These are phyloP conservation scores for Golubevia pallescens DNA, from an alignment of 1,284 basidiomycete species.

Conservation along the genomic window DNA sequence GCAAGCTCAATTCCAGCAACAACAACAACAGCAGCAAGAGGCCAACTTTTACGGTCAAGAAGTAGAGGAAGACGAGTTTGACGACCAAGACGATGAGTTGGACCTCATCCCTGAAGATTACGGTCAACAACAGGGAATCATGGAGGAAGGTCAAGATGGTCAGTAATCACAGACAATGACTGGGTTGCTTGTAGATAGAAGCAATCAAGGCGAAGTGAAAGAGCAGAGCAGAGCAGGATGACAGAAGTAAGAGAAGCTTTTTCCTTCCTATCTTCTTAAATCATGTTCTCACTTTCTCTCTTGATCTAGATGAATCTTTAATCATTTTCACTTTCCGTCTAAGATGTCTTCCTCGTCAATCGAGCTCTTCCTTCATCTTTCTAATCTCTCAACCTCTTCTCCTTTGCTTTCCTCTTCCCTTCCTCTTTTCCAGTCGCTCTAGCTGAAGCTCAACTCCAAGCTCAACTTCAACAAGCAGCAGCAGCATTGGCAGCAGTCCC, in stretches of 20 bases:
- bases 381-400: too few species aligned
- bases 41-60: constrained; percentile 22
- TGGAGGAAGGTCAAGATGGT: background rate
- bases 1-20: too few species aligned
- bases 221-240: background rate
- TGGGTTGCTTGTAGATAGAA: too few species aligned
- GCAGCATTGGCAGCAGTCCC: constrained; percentile 51
- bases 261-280: background rate
- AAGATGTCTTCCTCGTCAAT: too few species aligned
- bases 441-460: constrained; percentile 33
- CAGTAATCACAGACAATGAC: too few species aligned
- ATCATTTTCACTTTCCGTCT: too few species aligned
- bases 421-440: constrained; percentile 17
- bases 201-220: constrained; percentile 3
- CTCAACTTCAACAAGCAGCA: constrained; percentile 32
- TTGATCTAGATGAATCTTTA: too few species aligned
- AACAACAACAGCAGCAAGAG: too few species aligned
- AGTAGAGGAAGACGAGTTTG: constrained; percentile 21
- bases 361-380: too few species aligned
- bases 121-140: background rate
- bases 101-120: constrained; percentile 12
- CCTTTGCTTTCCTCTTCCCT: background rate
- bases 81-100: constrained; percentile 13
- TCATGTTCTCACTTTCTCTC: background rate
- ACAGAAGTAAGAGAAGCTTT: constrained; percentile 7